Conservation (phyloP, 306 rosid genomes). For the Begonia loranthoides region DNA sequence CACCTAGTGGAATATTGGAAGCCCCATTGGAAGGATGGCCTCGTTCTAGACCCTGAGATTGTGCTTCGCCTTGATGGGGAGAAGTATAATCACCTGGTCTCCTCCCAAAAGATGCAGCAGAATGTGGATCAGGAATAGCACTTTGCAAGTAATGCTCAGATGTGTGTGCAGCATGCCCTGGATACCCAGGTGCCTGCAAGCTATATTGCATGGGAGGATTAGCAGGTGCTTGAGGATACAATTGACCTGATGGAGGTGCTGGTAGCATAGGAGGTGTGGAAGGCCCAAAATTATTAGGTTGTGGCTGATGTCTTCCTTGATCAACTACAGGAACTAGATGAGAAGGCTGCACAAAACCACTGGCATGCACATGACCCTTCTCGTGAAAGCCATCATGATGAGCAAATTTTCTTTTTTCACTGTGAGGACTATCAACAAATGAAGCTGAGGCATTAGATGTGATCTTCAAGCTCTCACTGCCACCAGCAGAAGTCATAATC, state of each 20-base stretch:
- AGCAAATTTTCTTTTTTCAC: slow-evolving; percentile 3
- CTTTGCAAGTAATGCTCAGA: slow-evolving; percentile 19
- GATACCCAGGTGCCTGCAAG: slow-evolving; percentile 37
- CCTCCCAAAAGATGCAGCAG: slow-evolving; percentile 22
- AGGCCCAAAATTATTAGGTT: slow-evolving; percentile 21
- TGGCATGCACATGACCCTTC: slow-evolving; percentile 17
- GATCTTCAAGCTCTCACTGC: slow-evolving; percentile 21
- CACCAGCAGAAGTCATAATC: slow-evolving; percentile 19
- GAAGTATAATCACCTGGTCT: slow-evolving; percentile 22
- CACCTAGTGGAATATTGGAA: slow-evolving; percentile 29
- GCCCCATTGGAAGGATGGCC: slow-evolving; percentile 37
- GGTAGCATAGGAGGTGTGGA: slow-evolving; percentile 26
- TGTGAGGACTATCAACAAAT: slow-evolving; percentile 6
- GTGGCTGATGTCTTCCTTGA: slow-evolving; percentile 26
- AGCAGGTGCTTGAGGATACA: slow-evolving; percentile 28
- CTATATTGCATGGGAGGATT: slow-evolving; percentile 25
- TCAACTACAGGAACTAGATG: slow-evolving; percentile 20
- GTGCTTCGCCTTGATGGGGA: slow-evolving; percentile 19
- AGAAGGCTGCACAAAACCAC: slow-evolving; percentile 25
- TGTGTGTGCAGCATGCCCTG: slow-evolving; percentile 18
- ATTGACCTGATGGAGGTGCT: slow-evolving; percentile 33
- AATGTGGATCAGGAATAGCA: slow-evolving; percentile 16
- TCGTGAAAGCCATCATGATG: slow-evolving; percentile 8
- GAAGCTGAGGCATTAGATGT: slow-evolving; percentile 26
- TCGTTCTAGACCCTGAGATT: slow-evolving; percentile 38